These are phyloP conservation scores for Plasmodium blacklocki DNA, from an alignment of 169 alveolate species.

Conservation along the genomic window DNA sequence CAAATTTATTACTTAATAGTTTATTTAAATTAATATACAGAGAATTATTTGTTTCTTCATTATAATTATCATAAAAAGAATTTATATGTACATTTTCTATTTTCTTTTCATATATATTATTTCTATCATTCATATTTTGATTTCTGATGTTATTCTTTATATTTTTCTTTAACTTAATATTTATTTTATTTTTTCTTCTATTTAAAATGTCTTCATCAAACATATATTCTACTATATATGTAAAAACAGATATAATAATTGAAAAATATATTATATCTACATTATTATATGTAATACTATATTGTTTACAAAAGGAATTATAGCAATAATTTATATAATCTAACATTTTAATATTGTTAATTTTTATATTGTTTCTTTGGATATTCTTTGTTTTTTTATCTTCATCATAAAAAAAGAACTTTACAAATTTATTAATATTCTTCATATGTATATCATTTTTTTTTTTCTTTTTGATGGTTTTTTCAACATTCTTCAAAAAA, in stretches of 20 bases:
- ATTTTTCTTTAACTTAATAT: too few relatives aligned
- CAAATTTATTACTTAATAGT: conserved; percentile 44
- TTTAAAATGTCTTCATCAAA: conserved; percentile 22
- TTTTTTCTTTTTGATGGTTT: neutral
- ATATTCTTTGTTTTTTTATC: too few relatives aligned
- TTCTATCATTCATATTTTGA: too few relatives aligned
- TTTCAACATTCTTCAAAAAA: conserved; percentile 31
- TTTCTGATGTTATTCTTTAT: too few relatives aligned
- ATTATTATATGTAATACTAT: neutral
- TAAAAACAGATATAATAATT: conserved; percentile 38
- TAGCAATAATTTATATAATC: conserved; percentile 56
- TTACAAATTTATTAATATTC: conserved; percentile 1
- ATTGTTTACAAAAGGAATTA: conserved; percentile 11
- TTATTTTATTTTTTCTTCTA: neutral
- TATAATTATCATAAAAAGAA: neutral
- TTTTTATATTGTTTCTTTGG: neutral
- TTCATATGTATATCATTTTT: neutral
- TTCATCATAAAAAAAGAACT: conserved; percentile 39
- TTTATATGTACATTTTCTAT: too few relatives aligned
- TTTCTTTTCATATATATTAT: too few relatives aligned
- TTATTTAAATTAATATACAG: conserved; percentile 20
- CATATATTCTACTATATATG: conserved; percentile 35
- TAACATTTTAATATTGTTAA: conserved; percentile 28
- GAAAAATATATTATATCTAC: conserved; percentile 27
- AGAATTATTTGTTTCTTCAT: neutral